Base-by-base conservation (phyloP, 2,329 filamentous ascomycete genomes). In the Xylaria sp. region DNA sequence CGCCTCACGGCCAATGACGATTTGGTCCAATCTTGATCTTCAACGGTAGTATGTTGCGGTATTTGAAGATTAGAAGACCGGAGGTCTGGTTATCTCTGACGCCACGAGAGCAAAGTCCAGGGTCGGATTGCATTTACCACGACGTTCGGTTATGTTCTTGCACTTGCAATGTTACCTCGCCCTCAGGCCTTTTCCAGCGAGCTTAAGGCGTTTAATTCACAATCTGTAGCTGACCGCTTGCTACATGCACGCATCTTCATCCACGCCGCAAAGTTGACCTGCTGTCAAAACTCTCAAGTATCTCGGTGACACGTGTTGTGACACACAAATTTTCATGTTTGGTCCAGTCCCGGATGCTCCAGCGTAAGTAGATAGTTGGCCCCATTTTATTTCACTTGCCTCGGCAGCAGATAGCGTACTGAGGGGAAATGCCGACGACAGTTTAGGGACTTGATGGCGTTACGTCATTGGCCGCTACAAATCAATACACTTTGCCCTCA, bases 221-320 rank as follows among this genome's bases (percentile, higher is more conserved):
- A 47, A 17, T 2, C 42, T 17, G 17, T 30, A 30, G 48, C 27
- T 51, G 19, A 51, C 21, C 48, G 9, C 48, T 51, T 51, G 48
- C 48, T 30, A n/a, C 48, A 51, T 34, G 9, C 21, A 42, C 51
- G 30, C 5, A 7, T 53, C 19, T 30, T 27, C 19, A 61, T 42
- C 27, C 48, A 21, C 12, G 24, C 14, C 17, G 9, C 11, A 8
- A 42, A 27, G 24, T 34, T 54, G 4, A 47, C 36, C 34, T 21
- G 6, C 7, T 14, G 48, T 54, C 12, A 17, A n/a, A 27, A 24
- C 14, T 19, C 27, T 60, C 30, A 50, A 50, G 27, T 60, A 17
- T 50, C 5, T 36, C 17, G 3, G 42, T 53, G 48, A 24, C 58
- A 61, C 58, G 58, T 42, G 47, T 53, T 9, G 58, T 39, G 47